Conservation (phyloP, 2,329 filamentous ascomycete genomes). For the Emericellopsis atlantica region DNA sequence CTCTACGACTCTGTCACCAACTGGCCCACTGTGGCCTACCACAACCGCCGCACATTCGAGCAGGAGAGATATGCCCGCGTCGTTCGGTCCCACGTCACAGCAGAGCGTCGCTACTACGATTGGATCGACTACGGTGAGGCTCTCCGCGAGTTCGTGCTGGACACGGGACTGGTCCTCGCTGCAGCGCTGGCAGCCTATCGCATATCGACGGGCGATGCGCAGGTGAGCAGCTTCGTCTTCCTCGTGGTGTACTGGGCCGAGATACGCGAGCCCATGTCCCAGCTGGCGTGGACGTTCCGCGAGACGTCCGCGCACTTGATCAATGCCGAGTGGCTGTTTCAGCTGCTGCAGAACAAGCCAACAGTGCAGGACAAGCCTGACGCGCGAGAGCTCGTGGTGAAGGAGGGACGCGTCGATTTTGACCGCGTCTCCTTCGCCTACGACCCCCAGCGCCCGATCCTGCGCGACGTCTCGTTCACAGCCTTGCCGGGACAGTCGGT, state of each 20-base stretch:
- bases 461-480: slow-evolving; percentile 33
- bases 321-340: slow-evolving; percentile 49
- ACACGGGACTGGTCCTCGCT: slow-evolving; percentile 6
- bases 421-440: slow-evolving; percentile 42
- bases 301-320: slow-evolving; percentile 33
- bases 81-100: too few relatives aligned
- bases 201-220: slow-evolving; percentile 3
- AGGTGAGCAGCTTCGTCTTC: slow-evolving; percentile 47
- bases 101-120: too few relatives aligned
- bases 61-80: too few relatives aligned
- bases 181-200: slow-evolving; percentile 1
- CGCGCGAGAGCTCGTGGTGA: slow-evolving; percentile 29
- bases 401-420: slow-evolving; percentile 37
- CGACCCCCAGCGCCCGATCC: slow-evolving; percentile 34
- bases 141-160: too few relatives aligned
- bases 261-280: slow-evolving; percentile 20
- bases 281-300: slow-evolving; percentile 14
- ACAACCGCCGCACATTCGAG: too few relatives aligned
- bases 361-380: slow-evolving; percentile 34
- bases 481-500: slow-evolving; percentile 38
- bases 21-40: too few relatives aligned
- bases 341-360: slow-evolving; percentile 44
- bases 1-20: too few relatives aligned
- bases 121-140: too few relatives aligned
- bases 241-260: slow-evolving; percentile 55